A percentile compares a stretch with the other conserved stretches of the same genome.
phyloP scores from a whole-genome alignment of 345 rosid species.

The Ceriops zippeliana region DNA sequence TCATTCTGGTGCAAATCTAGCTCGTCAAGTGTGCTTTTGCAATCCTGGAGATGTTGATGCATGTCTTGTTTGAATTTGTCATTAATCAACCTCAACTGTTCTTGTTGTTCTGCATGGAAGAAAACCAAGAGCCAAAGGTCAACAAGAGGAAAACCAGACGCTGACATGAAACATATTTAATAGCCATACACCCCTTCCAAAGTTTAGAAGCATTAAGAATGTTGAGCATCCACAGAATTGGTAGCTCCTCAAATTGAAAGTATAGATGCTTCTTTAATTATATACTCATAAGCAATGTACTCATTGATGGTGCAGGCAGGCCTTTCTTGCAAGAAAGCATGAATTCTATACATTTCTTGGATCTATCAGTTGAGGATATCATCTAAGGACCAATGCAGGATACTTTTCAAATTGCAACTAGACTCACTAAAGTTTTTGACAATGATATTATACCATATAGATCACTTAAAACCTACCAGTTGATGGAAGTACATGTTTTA shows the following conservation, averaged over 20 bases:
- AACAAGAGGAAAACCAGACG: background rate
- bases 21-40: constrained; percentile 50
- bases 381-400: background rate
- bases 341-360: background rate
- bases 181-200: background rate
- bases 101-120: constrained; percentile 57
- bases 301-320: background rate
- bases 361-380: background rate
- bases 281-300: too few species aligned
- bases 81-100: constrained; percentile 58
- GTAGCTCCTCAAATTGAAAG: too few species aligned
- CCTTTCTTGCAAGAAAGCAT: background rate
- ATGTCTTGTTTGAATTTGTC: constrained; percentile 67
- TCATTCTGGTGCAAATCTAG: constrained; percentile 62
- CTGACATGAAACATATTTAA: background rate
- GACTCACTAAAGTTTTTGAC: background rate
- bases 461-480: background rate
- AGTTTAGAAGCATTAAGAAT: background rate
- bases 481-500: background rate
- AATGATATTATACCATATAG: background rate
- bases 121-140: background rate
- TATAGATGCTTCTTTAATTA: too few species aligned
- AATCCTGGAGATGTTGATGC: constrained; percentile 54
- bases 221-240: too few species aligned
- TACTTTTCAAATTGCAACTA: background rate